Base-by-base conservation (phyloP, 139 green algal genomes). In the Limnomonas spitsbergensis region DNA sequence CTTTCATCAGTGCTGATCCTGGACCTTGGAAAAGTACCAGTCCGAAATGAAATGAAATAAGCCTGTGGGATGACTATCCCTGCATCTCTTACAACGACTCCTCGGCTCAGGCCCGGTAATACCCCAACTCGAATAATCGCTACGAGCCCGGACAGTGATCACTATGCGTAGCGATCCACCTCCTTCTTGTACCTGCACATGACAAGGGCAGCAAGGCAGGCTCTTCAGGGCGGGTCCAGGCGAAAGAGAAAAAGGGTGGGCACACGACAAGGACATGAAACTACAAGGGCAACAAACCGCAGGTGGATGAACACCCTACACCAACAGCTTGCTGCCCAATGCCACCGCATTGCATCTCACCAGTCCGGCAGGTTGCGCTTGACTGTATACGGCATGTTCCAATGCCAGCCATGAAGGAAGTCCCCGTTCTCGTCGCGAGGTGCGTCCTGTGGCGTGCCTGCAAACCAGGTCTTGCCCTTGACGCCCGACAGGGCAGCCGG, bases 341-440 rank as follows among this genome's bases (percentile, higher is more conserved):
- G n/a, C n/a, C n/a, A 61, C 14, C 47, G 47, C 14, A 61, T 29
- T 14, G 47, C 29, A 4, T 24, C 56, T 70, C 56, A 85, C 80
- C 82, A 82, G 53, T 88, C 83, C 1, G 87, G 87, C 47, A 87
- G 61, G 37, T 88, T 80, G 34, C 61, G 54, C 71, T 80, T 80
- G 1, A 91, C 36, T 31, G 66, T 77, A 42, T 84, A 89, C 3
- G 87, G 87, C 78, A 87, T 89, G 69, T 88, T 88, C 87, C 87
- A 91, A 68, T 91, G 87, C 87, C 87, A 91, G 1, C 78, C 83
- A n/a, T 80, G 26, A 14, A 20, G 32, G 40, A 87, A 82, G 0
- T 39, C 73, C 29, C 86, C 86, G 35, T 87, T 83, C 0, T 70
- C 34, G 7, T 78, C 61, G 1, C 86, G 66, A 1, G 81, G 81